Percentiles rank a stretch among this genome's conserved stretches.
phyloP scores from a whole-genome alignment of 2,329 filamentous ascomycete species.

The Talaromyces funiculosus region DNA sequence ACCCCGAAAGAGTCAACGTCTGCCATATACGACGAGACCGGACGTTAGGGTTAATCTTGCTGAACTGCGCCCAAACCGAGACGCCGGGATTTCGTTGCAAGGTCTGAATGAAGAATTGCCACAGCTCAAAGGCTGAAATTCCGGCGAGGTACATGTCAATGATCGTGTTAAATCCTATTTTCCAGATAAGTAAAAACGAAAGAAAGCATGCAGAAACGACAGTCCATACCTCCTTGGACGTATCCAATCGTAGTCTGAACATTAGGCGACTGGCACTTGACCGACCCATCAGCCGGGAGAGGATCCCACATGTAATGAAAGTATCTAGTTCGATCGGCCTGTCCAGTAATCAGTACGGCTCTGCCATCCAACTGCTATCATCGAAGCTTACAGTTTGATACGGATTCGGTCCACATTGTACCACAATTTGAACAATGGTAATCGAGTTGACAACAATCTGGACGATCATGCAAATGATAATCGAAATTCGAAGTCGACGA shows the following conservation, averaged over 20 bases:
- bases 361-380: not conserved
- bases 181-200: not conserved
- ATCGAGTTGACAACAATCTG: slow-evolving; percentile 30
- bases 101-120: slow-evolving; percentile 31
- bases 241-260: slow-evolving; percentile 33
- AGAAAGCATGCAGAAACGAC: not conserved
- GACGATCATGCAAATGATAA: slow-evolving; percentile 28
- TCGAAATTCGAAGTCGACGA: slow-evolving; percentile 24
- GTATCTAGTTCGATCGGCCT: slow-evolving; percentile 27
- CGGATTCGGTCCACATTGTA: slow-evolving; percentile 32
- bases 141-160: slow-evolving; percentile 30
- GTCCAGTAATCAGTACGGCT: not conserved
- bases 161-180: slow-evolving; percentile 28
- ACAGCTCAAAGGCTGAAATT: slow-evolving; percentile 30
- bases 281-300: slow-evolving; percentile 29
- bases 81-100: slow-evolving; percentile 20
- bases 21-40: slow-evolving; percentile 33
- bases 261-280: slow-evolving; percentile 28
- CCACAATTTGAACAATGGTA: slow-evolving; percentile 30
- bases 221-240: slow-evolving; percentile 28
- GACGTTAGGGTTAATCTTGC: slow-evolving; percentile 25
- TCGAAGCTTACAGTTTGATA: slow-evolving; percentile 26
- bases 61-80: slow-evolving; percentile 26
- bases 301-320: slow-evolving; percentile 38
- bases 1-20: slow-evolving; percentile 28